Conservation (phyloP, 1,139 yeast species). For the Hyphopichia fennica region DNA sequence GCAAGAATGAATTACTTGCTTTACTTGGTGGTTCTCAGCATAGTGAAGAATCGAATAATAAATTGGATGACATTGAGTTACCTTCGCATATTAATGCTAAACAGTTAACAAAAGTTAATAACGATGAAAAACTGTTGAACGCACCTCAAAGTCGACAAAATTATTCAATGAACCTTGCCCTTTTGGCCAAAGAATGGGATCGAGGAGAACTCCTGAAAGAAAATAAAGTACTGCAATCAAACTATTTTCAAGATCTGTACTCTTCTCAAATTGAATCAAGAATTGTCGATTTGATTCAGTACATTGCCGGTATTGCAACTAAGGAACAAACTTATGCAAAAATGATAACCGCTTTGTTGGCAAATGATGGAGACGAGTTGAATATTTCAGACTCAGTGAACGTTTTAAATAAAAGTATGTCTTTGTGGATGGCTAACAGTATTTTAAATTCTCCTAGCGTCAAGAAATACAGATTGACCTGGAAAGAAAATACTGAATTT, state of each 20-base stretch:
- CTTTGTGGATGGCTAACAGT: slow-evolving; percentile 33
- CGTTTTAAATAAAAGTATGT: slow-evolving; percentile 14
- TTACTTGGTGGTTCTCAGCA: slow-evolving; percentile 5
- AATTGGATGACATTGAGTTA: slow-evolving; percentile 36
- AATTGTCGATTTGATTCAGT: slow-evolving; percentile 13
- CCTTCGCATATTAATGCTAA: slow-evolving; percentile 40
- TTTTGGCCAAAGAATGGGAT: slow-evolving; percentile 9
- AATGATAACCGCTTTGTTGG: not conserved
- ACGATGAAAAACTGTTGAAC: not conserved
- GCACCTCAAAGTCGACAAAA: not conserved
- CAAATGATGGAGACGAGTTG: slow-evolving; percentile 6
- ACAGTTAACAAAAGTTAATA: slow-evolving; percentile 19
- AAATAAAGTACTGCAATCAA: not conserved
- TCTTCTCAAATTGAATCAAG: slow-evolving; percentile 15
- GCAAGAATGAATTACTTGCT: slow-evolving; percentile 10
- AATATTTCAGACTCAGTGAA: slow-evolving; percentile 4
- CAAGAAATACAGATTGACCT: not conserved
- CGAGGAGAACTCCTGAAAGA: not conserved
- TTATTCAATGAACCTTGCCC: slow-evolving; percentile 18
- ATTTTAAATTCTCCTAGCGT: slow-evolving; percentile 9
- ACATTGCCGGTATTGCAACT: slow-evolving; percentile 9
- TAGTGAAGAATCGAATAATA: slow-evolving; percentile 14
- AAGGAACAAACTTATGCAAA: not conserved
- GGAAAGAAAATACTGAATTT: slow-evolving; percentile 10
- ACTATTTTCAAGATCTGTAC: slow-evolving; percentile 13